Evolutionary conservation across 768 basidiomycete genomes (phyloP).

Genomic region (Lepiota venenata): DNA sequence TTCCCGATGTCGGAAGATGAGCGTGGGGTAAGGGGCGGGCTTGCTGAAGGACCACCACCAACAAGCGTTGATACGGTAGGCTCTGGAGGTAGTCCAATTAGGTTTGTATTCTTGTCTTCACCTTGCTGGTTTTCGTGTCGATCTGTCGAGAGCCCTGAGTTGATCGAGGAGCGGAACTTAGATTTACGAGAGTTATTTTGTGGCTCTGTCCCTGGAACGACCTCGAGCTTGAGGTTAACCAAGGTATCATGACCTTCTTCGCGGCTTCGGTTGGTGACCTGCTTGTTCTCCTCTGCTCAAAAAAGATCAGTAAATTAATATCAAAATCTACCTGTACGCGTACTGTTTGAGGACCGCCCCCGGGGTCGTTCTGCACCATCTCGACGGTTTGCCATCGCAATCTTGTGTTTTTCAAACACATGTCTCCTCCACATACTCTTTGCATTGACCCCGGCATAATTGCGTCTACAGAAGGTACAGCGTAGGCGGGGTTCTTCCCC

Average conservation of each 20-base stretch:
- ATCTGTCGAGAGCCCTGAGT: conserved; percentile 20
- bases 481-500: conserved; percentile 77
- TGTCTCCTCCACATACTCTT: conserved; percentile 92
- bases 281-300: conserved; percentile 56
- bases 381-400: conserved; percentile 84
- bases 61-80: conserved; percentile 10
- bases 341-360: conserved; percentile 64
- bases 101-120: conserved; percentile 12
- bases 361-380: conserved; percentile 65
- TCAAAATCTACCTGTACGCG: conserved; percentile 23
- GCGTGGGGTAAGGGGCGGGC: conserved; percentile 31
- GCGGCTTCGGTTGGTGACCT: conserved; percentile 18
- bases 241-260: conserved; percentile 40
- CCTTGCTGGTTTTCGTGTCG: conserved; percentile 17
- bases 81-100: conserved; percentile 13
- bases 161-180: conserved; percentile 35
- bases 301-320: conserved; percentile 6
- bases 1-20: conserved; percentile 29
- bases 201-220: conserved; percentile 35
- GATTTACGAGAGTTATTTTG: conserved; percentile 37
- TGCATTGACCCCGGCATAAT: conserved; percentile 83
- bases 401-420: conserved; percentile 88
- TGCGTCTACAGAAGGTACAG: conserved; percentile 82
- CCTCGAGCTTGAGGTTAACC: conserved; percentile 37
- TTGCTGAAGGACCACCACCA: conserved; percentile 9